phyloP scores from a whole-genome alignment of 2,329 filamentous ascomycete species.

The Aspergillus hiratsukae region DNA sequence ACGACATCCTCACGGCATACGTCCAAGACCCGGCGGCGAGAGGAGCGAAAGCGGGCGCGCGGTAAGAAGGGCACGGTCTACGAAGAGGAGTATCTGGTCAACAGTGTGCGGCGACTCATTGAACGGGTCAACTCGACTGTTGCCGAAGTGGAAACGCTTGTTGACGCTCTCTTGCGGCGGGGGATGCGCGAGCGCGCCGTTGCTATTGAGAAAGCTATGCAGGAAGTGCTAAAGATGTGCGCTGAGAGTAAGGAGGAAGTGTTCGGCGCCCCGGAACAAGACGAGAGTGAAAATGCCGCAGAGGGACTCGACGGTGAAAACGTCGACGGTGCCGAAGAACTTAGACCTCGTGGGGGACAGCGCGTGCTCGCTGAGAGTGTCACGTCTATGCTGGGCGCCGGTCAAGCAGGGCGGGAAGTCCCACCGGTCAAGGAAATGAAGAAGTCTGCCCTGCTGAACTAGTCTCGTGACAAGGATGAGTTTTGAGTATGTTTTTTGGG shows the following conservation, averaged over 20 bases:
- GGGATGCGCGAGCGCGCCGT: slow-evolving; percentile 83
- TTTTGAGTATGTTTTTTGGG: neutral
- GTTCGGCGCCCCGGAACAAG: slow-evolving; percentile 45
- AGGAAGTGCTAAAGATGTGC: slow-evolving; percentile 70
- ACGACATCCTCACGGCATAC: slow-evolving; percentile 62
- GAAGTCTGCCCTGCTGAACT: slow-evolving; percentile 36
- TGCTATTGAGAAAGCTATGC: slow-evolving; percentile 69
- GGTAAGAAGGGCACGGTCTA: slow-evolving; percentile 97
- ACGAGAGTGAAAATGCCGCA: slow-evolving; percentile 21
- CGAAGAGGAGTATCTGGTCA: slow-evolving; percentile 94
- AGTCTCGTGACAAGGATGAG: neutral
- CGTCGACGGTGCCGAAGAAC: slow-evolving; percentile 14
- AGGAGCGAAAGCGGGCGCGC: slow-evolving; percentile 90
- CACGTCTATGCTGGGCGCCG: slow-evolving; percentile 30
- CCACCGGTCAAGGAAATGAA: slow-evolving; percentile 50
- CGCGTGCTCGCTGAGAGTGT: slow-evolving; percentile 40
- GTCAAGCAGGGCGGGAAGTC: slow-evolving; percentile 37
- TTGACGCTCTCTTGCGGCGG: slow-evolving; percentile 71
- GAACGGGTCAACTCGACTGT: slow-evolving; percentile 72
- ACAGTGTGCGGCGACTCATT: slow-evolving; percentile 75
- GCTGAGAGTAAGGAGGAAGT: slow-evolving; percentile 64
- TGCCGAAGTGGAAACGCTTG: slow-evolving; percentile 67
- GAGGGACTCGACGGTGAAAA: neutral
- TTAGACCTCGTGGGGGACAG: slow-evolving; percentile 22
- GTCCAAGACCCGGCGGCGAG: slow-evolving; percentile 78